Conservation (phyloP, 352 stramenopile species). For the Pythium oligandrum region DNA sequence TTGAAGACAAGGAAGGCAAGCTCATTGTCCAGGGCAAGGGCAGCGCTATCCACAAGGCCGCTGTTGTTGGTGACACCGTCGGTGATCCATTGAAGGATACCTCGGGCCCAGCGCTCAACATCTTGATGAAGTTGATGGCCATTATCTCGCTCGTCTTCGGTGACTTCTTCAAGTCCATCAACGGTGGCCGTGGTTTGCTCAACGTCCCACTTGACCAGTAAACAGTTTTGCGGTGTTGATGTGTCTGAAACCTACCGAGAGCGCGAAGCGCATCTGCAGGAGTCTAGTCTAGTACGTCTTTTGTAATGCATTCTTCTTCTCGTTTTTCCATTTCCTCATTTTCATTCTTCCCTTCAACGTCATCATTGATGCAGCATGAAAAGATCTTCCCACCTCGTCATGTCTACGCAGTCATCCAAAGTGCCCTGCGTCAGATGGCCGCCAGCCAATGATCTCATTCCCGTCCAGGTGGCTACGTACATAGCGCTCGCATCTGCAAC, state of each 20-base stretch:
- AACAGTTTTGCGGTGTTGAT: conserved; percentile 13
- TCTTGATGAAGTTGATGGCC: conserved; percentile 99
- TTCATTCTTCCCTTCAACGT: no score
- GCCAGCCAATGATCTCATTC: no score
- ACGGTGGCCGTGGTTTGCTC: conserved; percentile 92
- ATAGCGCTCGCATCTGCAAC: no score
- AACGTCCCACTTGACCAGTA: conserved; percentile 63
- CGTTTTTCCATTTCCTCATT: no score
- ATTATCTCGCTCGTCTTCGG: conserved; percentile 99
- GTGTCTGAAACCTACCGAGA: not conserved
- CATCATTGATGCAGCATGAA: no score
- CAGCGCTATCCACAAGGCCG: conserved; percentile 97
- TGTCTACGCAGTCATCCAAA: no score
- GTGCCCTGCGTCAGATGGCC: no score
- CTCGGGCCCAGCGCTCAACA: conserved; percentile 98
- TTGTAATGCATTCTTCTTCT: no score
- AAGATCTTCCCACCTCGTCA: no score
- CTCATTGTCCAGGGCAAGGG: conserved; percentile 92
- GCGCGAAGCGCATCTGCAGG: conserved; percentile 1
- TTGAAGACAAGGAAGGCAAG: conserved; percentile 90
- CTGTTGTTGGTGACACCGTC: conserved; percentile 97
- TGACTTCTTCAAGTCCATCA: conserved; percentile 98
- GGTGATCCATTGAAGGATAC: conserved; percentile 99
- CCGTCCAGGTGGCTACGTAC: no score
- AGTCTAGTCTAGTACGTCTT: no score